Evolutionary conservation across 2,329 filamentous ascomycete genomes (phyloP).

Genomic region (Hypoxylon sp.): DNA sequence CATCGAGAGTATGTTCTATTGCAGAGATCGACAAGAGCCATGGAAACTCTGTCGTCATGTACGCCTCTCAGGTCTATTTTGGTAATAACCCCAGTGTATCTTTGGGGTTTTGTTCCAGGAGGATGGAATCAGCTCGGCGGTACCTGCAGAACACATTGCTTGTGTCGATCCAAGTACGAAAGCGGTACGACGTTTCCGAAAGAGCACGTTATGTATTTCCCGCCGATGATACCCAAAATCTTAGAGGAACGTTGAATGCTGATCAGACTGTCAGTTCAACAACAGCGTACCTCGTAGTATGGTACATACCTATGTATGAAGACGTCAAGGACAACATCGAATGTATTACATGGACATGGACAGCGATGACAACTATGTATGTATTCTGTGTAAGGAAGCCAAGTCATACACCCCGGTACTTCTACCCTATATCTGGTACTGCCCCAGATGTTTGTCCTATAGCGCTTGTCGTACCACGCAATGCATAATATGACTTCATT

Average conservation of each 20-base stretch:
- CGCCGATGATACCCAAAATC: background rate
- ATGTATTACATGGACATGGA: background rate
- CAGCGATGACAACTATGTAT: background rate
- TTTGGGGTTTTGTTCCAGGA: slow-evolving; percentile 26
- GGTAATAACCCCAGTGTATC: slow-evolving; percentile 4
- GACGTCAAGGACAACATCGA: background rate
- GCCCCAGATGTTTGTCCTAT: slow-evolving; percentile 18
- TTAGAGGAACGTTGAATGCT: background rate
- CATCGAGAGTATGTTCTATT: slow-evolving; percentile 5
- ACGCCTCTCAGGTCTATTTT: slow-evolving; percentile 14
- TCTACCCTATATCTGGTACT: slow-evolving; percentile 5
- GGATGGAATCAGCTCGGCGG: slow-evolving; percentile 35
- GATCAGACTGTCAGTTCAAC: background rate
- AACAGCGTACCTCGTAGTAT: background rate
- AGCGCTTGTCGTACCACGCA: slow-evolving; percentile 18
- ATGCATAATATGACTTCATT: slow-evolving; percentile 38
- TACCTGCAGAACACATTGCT: slow-evolving; percentile 41
- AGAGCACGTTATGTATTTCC: background rate
- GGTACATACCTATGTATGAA: too few relatives aligned
- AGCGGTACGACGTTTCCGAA: slow-evolving; percentile 7
- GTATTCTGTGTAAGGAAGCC: background rate
- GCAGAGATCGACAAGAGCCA: slow-evolving; percentile 19
- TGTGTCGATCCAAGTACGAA: slow-evolving; percentile 29
- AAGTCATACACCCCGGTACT: background rate
- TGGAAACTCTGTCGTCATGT: slow-evolving; percentile 24